Conservation (phyloP, 1,139 yeast species). For the Kurtzmaniella natalensis region DNA sequence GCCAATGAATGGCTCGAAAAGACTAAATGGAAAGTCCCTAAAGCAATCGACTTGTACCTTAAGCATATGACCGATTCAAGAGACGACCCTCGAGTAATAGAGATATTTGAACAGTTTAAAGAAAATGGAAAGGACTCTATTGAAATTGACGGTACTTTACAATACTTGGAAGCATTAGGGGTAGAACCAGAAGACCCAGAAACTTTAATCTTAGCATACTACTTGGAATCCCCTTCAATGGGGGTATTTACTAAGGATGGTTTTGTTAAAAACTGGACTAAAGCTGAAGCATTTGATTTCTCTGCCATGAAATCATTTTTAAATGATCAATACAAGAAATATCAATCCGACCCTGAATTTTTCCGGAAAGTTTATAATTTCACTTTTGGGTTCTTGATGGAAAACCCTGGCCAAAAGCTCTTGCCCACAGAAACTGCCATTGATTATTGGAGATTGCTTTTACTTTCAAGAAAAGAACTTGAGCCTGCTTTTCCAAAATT, state of each 20-base stretch:
- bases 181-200: constrained; percentile 69
- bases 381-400: constrained; percentile 65
- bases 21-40: constrained; percentile 23
- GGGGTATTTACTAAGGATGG: constrained; percentile 51
- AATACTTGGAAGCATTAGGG: constrained; percentile 60
- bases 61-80: constrained; percentile 9
- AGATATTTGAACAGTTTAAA: constrained; percentile 25
- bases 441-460: constrained; percentile 73
- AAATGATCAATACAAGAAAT: constrained; percentile 26
- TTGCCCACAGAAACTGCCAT: constrained; percentile 60
- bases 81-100: constrained; percentile 17
- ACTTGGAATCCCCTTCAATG: constrained; percentile 59
- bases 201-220: constrained; percentile 66
- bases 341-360: constrained; percentile 24
- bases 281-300: constrained; percentile 31
- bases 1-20: constrained; percentile 26
- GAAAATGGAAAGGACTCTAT: constrained; percentile 28
- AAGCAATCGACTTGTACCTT: constrained; percentile 28
- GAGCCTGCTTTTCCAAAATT: constrained; percentile 22
- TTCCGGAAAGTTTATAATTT: constrained; percentile 62
- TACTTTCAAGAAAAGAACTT: constrained; percentile 25
- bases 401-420: constrained; percentile 52
- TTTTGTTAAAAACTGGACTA: constrained; percentile 58
- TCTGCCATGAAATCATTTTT: constrained; percentile 48
- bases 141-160: constrained; percentile 75